A percentile compares a stretch with the other conserved stretches of the same genome.
Evolutionary conservation across 371 early-diverging fungal species (phyloP).

Genomic region (Syncephalastrum monosporum): DNA sequence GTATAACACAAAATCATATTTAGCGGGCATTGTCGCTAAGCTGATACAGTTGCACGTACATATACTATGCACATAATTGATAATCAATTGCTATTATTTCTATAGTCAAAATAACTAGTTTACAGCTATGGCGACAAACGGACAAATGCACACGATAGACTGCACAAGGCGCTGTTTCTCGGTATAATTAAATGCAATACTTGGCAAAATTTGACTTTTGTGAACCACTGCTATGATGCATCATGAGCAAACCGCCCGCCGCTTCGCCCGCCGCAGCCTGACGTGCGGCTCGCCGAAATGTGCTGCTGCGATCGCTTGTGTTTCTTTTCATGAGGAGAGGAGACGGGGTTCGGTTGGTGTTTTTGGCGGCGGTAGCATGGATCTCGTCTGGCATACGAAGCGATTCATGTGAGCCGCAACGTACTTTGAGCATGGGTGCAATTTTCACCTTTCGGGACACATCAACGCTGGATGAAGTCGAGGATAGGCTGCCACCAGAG

Average conservation of each 20-base stretch:
- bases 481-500: no score
- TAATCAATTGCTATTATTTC: neutral
- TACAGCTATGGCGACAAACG: no score
- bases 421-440: constrained; percentile 9
- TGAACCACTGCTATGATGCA: neutral
- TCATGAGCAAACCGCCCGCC: constrained; percentile 12
- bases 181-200: no score
- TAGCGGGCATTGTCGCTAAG: no score
- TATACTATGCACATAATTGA: neutral
- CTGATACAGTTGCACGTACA: no score
- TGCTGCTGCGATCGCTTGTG: neutral
- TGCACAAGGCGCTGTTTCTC: no score
- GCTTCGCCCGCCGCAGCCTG: constrained; percentile 12
- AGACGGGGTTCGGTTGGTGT: neutral
- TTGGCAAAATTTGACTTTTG: no score
- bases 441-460: constrained; percentile 10
- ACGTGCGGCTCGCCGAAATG: constrained; percentile 14
- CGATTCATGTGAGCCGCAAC: constrained; percentile 13
- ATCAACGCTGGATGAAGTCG: neutral
- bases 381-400: constrained; percentile 14
- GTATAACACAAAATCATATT: no score
- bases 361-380: neutral
- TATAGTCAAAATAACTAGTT: neutral
- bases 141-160: no score
- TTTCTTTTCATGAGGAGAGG: neutral